Evolutionary conservation across 1,284 basidiomycete genomes (phyloP).

Genomic region (Apiotrichum brassicae): DNA sequence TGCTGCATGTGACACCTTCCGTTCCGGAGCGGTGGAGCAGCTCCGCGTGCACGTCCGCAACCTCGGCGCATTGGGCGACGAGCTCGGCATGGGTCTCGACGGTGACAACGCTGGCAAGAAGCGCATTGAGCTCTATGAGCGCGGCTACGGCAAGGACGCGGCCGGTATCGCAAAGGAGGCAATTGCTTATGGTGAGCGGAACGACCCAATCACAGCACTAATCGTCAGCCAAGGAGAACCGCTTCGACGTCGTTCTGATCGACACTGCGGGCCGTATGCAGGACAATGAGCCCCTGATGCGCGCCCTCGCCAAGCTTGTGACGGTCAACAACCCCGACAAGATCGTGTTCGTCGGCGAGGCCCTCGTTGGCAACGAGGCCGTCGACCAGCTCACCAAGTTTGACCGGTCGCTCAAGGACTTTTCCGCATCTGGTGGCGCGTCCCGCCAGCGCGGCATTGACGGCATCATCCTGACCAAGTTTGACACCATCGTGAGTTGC

Average conservation of each 20-base stretch:
- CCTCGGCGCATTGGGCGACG: conserved; percentile 74
- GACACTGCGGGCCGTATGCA: conserved; percentile 99
- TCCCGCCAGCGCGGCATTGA: conserved; percentile 68
- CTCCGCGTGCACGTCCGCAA: conserved; percentile 94
- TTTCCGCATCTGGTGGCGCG: conserved; percentile 50
- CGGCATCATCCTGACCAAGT: conserved; percentile 93
- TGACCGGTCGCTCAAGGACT: conserved; percentile 82
- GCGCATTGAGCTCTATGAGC: conserved; percentile 79
- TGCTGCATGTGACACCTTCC: conserved; percentile 97
- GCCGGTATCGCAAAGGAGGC: conserved; percentile 96
- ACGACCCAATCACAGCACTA: background rate
- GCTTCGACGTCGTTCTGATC: conserved; percentile 89
- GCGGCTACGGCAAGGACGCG: conserved; percentile 97
- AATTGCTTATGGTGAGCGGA: conserved; percentile 66
- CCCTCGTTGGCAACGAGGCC: conserved; percentile 91
- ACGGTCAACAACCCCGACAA: conserved; percentile 89
- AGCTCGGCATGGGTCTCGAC: conserved; percentile 51
- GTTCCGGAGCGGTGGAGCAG: conserved; percentile 97
- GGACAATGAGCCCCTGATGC: conserved; percentile 97
- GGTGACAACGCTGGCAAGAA: conserved; percentile 4
- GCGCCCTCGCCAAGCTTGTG: conserved; percentile 95
- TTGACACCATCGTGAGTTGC: conserved; percentile 71
- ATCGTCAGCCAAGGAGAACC: conserved; percentile 64
- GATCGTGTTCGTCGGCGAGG: conserved; percentile 93
- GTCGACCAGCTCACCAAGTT: conserved; percentile 93